phyloP scores from a whole-genome alignment of 2,329 filamentous ascomycete species.

The Trichoderma endophyticum region DNA sequence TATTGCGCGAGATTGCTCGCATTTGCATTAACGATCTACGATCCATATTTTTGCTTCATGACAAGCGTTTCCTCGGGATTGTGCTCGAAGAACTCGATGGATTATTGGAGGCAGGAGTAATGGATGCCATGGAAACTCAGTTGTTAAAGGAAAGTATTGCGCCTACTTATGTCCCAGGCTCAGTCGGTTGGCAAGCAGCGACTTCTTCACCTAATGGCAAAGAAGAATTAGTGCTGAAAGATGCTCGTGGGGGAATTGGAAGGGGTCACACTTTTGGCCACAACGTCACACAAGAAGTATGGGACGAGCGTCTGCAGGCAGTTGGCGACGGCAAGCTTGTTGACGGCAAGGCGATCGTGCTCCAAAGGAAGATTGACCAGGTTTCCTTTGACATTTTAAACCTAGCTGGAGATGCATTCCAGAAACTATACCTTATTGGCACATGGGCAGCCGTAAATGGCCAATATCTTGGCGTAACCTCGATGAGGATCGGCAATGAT shows the following conservation, averaged over 20 bases:
- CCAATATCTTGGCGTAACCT: neutral
- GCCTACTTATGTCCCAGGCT: neutral
- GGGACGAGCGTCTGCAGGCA: neutral
- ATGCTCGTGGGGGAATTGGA: neutral
- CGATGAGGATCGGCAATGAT: neutral
- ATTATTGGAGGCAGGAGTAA: neutral
- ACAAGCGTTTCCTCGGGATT: neutral
- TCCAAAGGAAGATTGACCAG: neutral
- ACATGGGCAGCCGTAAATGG: neutral
- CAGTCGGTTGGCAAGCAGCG: neutral
- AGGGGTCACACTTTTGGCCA: neutral
- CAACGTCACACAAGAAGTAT: neutral
- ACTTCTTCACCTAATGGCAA: neutral
- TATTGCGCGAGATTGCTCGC: neutral
- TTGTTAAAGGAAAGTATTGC: neutral
- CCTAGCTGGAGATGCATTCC: neutral
- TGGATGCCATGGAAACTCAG: neutral
- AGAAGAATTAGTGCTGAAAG: neutral
- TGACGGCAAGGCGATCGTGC: neutral
- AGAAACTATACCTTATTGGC: neutral
- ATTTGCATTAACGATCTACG: neutral
- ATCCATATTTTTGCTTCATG: neutral
- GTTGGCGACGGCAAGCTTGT: neutral
- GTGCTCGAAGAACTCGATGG: neutral
- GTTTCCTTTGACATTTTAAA: neutral